Evolutionary conservation across 495 filamentous ascomycete species (phyloP).

Genomic region (Penicillium psychrofluorescens): DNA sequence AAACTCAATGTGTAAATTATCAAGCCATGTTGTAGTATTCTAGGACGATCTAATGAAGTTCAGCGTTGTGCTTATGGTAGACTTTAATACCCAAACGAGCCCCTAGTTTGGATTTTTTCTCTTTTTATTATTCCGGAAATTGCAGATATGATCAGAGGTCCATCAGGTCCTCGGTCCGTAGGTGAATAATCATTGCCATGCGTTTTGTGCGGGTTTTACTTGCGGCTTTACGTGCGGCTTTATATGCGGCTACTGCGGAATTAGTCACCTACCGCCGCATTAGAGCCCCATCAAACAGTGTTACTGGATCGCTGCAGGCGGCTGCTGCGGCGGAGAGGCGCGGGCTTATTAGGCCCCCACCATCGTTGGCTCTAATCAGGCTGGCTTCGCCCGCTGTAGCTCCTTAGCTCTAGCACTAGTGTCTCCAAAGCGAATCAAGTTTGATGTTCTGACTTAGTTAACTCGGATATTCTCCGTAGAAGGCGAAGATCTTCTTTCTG

Average conservation of each 20-base stretch:
- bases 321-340: constrained; percentile 10
- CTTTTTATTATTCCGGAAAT: constrained; percentile 3
- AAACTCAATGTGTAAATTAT: neutral
- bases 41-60: neutral
- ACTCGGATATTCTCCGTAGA: neutral
- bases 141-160: constrained; percentile 3
- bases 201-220: constrained; percentile 11
- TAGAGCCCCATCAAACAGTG: neutral
- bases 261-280: constrained; percentile 9
- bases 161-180: neutral
- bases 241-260: constrained; percentile 20
- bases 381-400: neutral
- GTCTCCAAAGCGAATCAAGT: constrained; percentile 3
- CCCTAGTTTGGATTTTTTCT: neutral
- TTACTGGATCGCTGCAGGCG: neutral
- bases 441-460: neutral
- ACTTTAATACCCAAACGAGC: no score
- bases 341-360: neutral
- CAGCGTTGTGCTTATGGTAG: no score
- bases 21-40: neutral
- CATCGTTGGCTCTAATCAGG: neutral
- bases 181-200: constrained; percentile 1
- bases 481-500: neutral
- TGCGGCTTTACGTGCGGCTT: constrained; percentile 16
- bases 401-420: neutral